Evolutionary conservation across 129 eudicot species (phyloP).

Genomic region (Erigeron canadensis): DNA sequence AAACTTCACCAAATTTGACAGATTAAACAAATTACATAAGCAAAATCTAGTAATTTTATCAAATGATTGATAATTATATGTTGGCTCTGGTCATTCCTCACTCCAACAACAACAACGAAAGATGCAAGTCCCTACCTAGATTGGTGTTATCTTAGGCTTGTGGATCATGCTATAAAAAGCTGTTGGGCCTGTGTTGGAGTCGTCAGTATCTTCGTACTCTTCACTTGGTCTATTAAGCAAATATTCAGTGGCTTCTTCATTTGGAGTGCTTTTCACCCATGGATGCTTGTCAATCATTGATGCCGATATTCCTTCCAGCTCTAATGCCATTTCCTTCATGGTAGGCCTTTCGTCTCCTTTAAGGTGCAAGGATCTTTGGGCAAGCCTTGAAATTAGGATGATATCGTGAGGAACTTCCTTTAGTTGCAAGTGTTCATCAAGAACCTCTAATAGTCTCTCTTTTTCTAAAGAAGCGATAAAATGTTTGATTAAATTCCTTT

Average conservation of each 20-base stretch:
- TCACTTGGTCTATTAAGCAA: constrained; percentile 2
- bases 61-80: too few species aligned
- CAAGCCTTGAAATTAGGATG: constrained; percentile 32
- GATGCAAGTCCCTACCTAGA: too few species aligned
- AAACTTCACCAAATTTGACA: too few species aligned
- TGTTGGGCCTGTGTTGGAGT: neutral
- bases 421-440: too few species aligned
- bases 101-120: too few species aligned
- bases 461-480: constrained; percentile 31
- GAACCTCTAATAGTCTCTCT: constrained; percentile 22
- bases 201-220: neutral
- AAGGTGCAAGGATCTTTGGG: constrained; percentile 29
- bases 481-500: too few species aligned
- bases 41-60: too few species aligned
- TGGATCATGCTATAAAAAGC: constrained; percentile 20
- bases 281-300: constrained; percentile 33
- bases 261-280: constrained; percentile 19
- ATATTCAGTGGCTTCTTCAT: constrained; percentile 23
- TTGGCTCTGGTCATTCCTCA: too few species aligned
- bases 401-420: too few species aligned
- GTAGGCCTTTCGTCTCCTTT: constrained; percentile 40
- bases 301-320: constrained; percentile 34
- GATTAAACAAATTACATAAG: too few species aligned
- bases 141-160: too few species aligned
- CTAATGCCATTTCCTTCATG: constrained; percentile 41